These are phyloP conservation scores for Trichoderma asperellum DNA, from an alignment of 2,329 filamentous ascomycete species.

Conservation along the genomic window DNA sequence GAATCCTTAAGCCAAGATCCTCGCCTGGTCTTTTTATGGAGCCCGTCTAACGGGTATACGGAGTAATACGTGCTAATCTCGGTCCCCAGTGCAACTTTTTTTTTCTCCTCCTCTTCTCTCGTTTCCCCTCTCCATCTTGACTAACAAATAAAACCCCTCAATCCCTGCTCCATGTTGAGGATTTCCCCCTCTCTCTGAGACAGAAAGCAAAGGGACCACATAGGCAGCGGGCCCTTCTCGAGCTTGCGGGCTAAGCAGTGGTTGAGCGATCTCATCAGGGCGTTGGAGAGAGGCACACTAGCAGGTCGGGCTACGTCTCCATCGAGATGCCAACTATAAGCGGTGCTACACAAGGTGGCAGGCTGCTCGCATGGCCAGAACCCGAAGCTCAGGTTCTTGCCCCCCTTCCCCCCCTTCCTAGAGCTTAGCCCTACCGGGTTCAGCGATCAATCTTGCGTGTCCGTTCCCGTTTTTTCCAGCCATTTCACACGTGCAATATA, in stretches of 20 bases:
- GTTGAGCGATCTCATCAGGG: neutral
- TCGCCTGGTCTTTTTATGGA: constrained; percentile 19
- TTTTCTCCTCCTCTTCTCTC: neutral
- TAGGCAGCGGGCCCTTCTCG: neutral
- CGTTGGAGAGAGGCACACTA: neutral
- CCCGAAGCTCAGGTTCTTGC: constrained; percentile 8
- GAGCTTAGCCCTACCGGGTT: constrained; percentile 12
- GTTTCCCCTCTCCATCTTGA: constrained; percentile 1
- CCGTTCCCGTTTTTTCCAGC: neutral
- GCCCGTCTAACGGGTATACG: neutral
- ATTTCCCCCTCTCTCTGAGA: neutral
- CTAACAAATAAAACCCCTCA: constrained; percentile 19
- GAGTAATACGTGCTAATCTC: constrained; percentile 12
- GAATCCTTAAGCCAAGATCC: constrained; percentile 3
- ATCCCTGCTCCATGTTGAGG: neutral
- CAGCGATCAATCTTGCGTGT: constrained; percentile 2
- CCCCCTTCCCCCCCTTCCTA: neutral
- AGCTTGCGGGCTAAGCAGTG: neutral
- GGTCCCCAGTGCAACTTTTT: constrained; percentile 1
- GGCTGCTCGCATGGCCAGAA: neutral
- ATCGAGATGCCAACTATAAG: neutral
- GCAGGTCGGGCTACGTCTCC: neutral
- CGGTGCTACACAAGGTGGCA: neutral
- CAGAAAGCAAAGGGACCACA: neutral
- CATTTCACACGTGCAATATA: constrained; percentile 19